These are phyloP conservation scores for Fusarium veterinarium DNA, from an alignment of 2,329 filamentous ascomycete genomes.

Conservation along the genomic window DNA sequence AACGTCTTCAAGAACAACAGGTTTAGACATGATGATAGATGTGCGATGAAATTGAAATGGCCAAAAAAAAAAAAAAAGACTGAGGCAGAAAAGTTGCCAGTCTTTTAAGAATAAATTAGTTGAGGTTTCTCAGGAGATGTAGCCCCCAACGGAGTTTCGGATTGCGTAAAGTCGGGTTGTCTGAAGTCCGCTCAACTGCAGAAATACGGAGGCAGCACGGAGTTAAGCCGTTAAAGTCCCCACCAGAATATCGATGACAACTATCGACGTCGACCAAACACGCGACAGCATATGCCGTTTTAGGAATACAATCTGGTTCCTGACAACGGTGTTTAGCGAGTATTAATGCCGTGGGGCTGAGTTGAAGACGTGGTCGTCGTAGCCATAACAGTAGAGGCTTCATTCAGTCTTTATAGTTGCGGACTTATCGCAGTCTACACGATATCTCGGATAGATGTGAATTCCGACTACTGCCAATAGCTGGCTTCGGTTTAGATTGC, in stretches of 20 bases:
- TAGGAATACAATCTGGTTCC: neutral
- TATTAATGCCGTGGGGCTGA: conserved; percentile 23
- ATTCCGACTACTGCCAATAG: conserved; percentile 10
- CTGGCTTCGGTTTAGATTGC: neutral
- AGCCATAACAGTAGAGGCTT: neutral
- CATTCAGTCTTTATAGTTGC: conserved; percentile 20
- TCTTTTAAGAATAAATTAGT: conserved; percentile 22
- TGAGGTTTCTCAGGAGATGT: conserved; percentile 38
- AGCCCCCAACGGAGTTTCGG: conserved; percentile 39
- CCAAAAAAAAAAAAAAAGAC: neutral
- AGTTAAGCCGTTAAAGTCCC: conserved; percentile 33
- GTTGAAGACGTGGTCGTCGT: neutral
- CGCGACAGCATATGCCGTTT: conserved; percentile 1
- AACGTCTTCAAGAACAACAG: conserved; percentile 46
- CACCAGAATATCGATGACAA: conserved; percentile 14
- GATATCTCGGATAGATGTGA: conserved; percentile 24
- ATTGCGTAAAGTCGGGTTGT: conserved; percentile 23
- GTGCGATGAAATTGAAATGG: conserved; percentile 25
- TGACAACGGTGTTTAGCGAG: neutral
- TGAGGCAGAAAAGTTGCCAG: neutral
- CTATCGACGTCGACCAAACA: conserved; percentile 35
- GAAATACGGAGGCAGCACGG: conserved; percentile 13
- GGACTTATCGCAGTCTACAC: conserved; percentile 15
- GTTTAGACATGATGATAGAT: conserved; percentile 30
- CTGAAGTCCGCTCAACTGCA: conserved; percentile 15